Base-by-base conservation (phyloP, 306 rosid species). In the Sesbania bispinosa region DNA sequence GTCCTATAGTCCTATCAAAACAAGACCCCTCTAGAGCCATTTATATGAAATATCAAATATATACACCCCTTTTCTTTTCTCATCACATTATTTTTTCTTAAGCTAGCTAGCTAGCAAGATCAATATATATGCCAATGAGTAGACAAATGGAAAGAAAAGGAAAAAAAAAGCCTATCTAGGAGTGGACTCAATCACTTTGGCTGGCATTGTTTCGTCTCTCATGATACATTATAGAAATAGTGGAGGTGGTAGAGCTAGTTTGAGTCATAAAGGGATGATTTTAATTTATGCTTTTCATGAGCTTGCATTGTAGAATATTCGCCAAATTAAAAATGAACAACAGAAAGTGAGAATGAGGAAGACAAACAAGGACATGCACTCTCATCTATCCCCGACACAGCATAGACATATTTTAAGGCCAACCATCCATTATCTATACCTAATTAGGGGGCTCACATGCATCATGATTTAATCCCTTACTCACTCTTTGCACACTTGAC, bases 401-500 rank as follows among this genome's bases (percentile, higher is more conserved):
- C 52, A 15, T 39, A 74, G 86, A 82, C 86, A 82, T 69, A 62
- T 74, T 73, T 62, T 78, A 63, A 51, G 77, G 83, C 86, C 82
- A 82, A 73, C 74, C 73, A 69, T 77, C 74, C 59, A 58, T 26
- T 35, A 58, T 71, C 76, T 21, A 59, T 73, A 62, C 77, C 86
- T 82, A 81, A 77, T 57, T 24, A 58, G 58, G 75, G 73, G 85
- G 53, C 82, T 77, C 77, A 71, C 78, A 72, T 66, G 62, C 65
- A 81, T n/a, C n/a, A n/a, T 81, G 62, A 66, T 77, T 77, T 61
- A 72, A 51, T 65, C 54, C 67, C n/a, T n/a, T n/a, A n/a, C n/a
- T 62, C 48, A 19, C 27, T 36, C 48, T 42, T 57, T 64, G 20
- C 68, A 48, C 71, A 76, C 35, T 71, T 50, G 15, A 48, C 19